These are phyloP conservation scores for Magnolia kwangsiensis DNA, from an alignment of 164 flowering plant genomes.

Conservation along the genomic window DNA sequence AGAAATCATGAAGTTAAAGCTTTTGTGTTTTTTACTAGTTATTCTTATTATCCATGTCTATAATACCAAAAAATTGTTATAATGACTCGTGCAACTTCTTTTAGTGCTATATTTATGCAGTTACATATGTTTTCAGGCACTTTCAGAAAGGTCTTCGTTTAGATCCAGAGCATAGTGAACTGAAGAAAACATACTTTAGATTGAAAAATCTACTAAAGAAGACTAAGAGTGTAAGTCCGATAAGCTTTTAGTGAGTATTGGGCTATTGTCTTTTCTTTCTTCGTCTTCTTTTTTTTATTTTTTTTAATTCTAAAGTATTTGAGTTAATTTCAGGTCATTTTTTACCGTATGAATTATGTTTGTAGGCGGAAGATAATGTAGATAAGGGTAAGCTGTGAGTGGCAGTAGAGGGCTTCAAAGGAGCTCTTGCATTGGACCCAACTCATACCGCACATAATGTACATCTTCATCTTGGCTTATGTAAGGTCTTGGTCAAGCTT, in stretches of 20 bases:
- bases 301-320: background rate
- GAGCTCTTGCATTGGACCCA: slow-evolving; percentile 85
- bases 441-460: slow-evolving; percentile 78
- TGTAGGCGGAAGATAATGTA: slow-evolving; percentile 93
- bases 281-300: too few species aligned
- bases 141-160: slow-evolving; percentile 91
- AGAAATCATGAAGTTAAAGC: too few species aligned
- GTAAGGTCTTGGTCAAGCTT: slow-evolving; percentile 83
- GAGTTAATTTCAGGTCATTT: background rate
- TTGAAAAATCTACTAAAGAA: slow-evolving; percentile 89
- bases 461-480: slow-evolving; percentile 85
- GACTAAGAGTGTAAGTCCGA: slow-evolving; percentile 77
- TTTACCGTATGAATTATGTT: background rate
- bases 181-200: slow-evolving; percentile 94
- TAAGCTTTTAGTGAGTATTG: background rate
- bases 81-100: background rate
- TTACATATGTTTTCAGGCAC: too few species aligned
- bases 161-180: slow-evolving; percentile 90
- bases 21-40: background rate
- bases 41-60: background rate
- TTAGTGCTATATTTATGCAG: too few species aligned
- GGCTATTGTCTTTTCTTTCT: background rate
- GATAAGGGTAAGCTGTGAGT: slow-evolving; percentile 82
- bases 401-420: slow-evolving; percentile 81
- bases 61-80: too few species aligned